phyloP scores from a whole-genome alignment of 2,329 filamentous ascomycete genomes.

The Zymoseptoria brevis region DNA sequence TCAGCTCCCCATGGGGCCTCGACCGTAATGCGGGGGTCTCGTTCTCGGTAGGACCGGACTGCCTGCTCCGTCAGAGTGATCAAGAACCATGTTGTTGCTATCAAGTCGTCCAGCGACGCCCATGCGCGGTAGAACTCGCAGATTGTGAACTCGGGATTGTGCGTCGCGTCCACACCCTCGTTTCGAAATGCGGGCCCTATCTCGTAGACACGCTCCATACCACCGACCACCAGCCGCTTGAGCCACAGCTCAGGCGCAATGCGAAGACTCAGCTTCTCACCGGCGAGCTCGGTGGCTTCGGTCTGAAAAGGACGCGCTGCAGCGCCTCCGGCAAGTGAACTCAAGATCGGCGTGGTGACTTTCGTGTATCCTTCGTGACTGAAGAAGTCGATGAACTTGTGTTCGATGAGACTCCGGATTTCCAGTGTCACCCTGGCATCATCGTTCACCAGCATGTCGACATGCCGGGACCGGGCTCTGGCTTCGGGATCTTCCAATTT shows the following conservation, averaged over 20 bases:
- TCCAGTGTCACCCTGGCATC: conserved; percentile 60
- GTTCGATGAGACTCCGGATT: conserved; percentile 66
- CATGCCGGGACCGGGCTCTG: conserved; percentile 67
- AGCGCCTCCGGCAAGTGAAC: conserved; percentile 76
- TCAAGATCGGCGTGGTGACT: conserved; percentile 84
- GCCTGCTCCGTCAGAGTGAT: conserved; percentile 34
- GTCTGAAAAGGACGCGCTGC: conserved; percentile 81
- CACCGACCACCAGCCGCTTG: conserved; percentile 83
- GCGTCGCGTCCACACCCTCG: conserved; percentile 75
- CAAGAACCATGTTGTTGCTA: conserved; percentile 65
- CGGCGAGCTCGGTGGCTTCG: conserved; percentile 63
- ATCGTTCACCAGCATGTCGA: conserved; percentile 75
- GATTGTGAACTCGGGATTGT: conserved; percentile 95
- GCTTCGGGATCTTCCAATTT: conserved; percentile 63
- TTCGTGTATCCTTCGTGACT: conserved; percentile 67
- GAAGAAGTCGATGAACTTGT: conserved; percentile 66
- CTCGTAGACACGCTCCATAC: conserved; percentile 83
- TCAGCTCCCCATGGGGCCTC: not conserved
- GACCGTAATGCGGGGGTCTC: not conserved
- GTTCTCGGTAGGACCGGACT: not conserved
- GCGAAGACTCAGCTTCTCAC: conserved; percentile 64
- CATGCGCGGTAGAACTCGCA: conserved; percentile 96
- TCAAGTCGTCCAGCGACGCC: conserved; percentile 65
- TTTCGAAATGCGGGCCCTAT: conserved; percentile 90
- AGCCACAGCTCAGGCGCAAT: conserved; percentile 95